A percentile compares a stretch with the other conserved stretches of the same genome.
phyloP scores from a whole-genome alignment of 352 stramenopile genomes.

The Globisporangium cystogenes region DNA sequence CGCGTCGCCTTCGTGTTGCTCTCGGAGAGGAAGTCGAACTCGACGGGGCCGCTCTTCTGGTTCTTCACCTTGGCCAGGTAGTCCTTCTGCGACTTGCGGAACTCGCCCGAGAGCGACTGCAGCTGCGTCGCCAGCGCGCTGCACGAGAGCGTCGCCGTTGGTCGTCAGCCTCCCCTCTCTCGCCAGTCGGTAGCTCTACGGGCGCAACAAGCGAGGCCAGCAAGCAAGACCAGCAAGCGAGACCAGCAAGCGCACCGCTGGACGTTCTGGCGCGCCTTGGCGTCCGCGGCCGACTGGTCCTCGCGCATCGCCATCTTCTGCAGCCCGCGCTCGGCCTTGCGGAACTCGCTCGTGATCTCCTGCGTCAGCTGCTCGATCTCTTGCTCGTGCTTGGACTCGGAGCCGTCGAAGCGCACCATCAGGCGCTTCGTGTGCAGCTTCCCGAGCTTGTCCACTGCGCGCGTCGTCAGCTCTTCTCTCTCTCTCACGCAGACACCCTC shows the following conservation, averaged over 20 bases:
- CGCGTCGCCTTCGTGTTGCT: slow-evolving; percentile 57
- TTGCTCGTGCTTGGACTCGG: slow-evolving; percentile 80
- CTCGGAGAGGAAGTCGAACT: slow-evolving; percentile 89
- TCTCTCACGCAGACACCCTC: too few relatives aligned
- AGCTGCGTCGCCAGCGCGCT: slow-evolving; percentile 94
- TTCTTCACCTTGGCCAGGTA: slow-evolving; percentile 96
- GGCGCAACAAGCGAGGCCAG: too few relatives aligned
- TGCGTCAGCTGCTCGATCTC: slow-evolving; percentile 78
- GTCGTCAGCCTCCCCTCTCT: too few relatives aligned
- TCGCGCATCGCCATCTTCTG: slow-evolving; percentile 70
- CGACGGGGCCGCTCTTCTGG: slow-evolving; percentile 94
- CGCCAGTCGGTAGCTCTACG: too few relatives aligned
- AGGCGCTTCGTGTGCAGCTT: slow-evolving; percentile 83
- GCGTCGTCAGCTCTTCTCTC: too few relatives aligned
- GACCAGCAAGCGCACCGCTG: slow-evolving; percentile 63
- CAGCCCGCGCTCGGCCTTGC: slow-evolving; percentile 67
- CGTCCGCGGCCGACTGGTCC: slow-evolving; percentile 70
- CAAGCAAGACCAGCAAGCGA: too few relatives aligned
- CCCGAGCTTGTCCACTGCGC: slow-evolving; percentile 82
- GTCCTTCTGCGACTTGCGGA: slow-evolving; percentile 97
- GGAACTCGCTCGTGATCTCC: slow-evolving; percentile 82
- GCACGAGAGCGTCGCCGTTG: too few relatives aligned
- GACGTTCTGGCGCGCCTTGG: slow-evolving; percentile 84
- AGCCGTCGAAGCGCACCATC: slow-evolving; percentile 85
- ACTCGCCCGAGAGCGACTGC: slow-evolving; percentile 95